These are phyloP conservation scores for Berkeleyomyces basicola DNA, from an alignment of 2,329 filamentous ascomycete genomes.

Conservation along the genomic window DNA sequence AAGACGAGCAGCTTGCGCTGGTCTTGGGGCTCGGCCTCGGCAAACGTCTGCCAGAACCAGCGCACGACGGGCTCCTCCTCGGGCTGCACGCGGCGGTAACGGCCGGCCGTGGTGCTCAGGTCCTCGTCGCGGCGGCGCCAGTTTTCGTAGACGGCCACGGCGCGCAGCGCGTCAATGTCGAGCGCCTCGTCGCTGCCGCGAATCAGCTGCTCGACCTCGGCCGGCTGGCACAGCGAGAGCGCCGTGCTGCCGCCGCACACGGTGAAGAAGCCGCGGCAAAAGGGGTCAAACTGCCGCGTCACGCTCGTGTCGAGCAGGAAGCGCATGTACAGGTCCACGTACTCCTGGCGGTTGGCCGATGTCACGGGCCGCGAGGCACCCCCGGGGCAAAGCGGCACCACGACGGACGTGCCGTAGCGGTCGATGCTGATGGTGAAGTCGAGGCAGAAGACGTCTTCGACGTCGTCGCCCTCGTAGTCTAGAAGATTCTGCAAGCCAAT, in stretches of 20 bases:
- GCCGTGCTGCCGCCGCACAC: constrained; percentile 72
- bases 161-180: constrained; percentile 58
- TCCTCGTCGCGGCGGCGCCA: constrained; percentile 34
- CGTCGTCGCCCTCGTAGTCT: constrained; percentile 62
- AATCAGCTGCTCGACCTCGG: constrained; percentile 80
- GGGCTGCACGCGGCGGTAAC: constrained; percentile 15
- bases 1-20: constrained; percentile 72
- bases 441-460: constrained; percentile 61
- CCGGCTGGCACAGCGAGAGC: constrained; percentile 68
- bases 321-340: constrained; percentile 69
- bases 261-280: constrained; percentile 85
- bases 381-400: constrained; percentile 54
- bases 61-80: constrained; percentile 47
- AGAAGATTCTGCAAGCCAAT: constrained; percentile 59
- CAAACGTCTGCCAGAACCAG: constrained; percentile 85
- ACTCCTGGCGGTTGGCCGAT: constrained; percentile 69
- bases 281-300: constrained; percentile 73
- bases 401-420: constrained; percentile 51
- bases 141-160: constrained; percentile 67
- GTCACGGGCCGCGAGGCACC: constrained; percentile 64
- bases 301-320: constrained; percentile 67
- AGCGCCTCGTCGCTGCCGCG: constrained; percentile 71
- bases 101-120: constrained; percentile 28
- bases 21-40: constrained; percentile 42
- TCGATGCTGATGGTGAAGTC: constrained; percentile 68